Percentiles rank a stretch among this genome's conserved stretches.
phyloP scores from a whole-genome alignment of 306 rosid species.

The Mimosa bimucronata region DNA sequence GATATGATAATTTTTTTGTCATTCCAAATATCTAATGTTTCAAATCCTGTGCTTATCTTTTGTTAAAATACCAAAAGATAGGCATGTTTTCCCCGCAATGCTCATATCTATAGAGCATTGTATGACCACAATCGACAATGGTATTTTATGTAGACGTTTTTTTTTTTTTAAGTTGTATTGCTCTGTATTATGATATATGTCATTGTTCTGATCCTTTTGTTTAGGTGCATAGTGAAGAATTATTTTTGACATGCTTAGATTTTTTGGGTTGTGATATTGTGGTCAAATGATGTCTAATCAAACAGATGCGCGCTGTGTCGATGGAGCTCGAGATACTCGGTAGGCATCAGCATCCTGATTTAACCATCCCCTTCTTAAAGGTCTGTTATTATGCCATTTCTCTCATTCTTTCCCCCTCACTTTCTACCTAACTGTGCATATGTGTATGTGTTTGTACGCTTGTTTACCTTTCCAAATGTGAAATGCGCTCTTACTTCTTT shows the following conservation, averaged over 20 bases:
- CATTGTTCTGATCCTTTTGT: conserved; percentile 26
- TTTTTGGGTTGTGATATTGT: conserved; percentile 35
- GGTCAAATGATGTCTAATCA: conserved; percentile 40
- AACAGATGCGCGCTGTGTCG: conserved; percentile 85
- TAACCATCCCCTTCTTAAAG: conserved; percentile 84
- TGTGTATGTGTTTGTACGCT: not conserved
- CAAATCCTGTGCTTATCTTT: not conserved
- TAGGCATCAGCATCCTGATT: conserved; percentile 89
- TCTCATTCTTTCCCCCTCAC: not conserved
- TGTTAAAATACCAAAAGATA: conserved; percentile 23
- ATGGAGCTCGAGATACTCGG: conserved; percentile 94
- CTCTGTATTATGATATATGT: not conserved
- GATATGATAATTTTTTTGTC: conserved; percentile 20
- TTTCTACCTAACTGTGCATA: not conserved
- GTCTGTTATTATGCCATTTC: conserved; percentile 40
- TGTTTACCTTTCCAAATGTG: conserved; percentile 7
- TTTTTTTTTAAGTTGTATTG: not conserved
- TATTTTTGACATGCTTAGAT: conserved; percentile 29
- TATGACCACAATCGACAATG: not conserved
- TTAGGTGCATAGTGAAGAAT: conserved; percentile 23
- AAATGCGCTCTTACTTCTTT: conserved; percentile 21
- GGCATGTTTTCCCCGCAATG: conserved; percentile 21
- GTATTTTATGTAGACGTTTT: conserved; percentile 13
- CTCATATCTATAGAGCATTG: conserved; percentile 14
- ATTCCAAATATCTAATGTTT: conserved; percentile 16